Evolutionary conservation across 495 filamentous ascomycete genomes (phyloP).

Genomic region (Venustampulla echinocandica): DNA sequence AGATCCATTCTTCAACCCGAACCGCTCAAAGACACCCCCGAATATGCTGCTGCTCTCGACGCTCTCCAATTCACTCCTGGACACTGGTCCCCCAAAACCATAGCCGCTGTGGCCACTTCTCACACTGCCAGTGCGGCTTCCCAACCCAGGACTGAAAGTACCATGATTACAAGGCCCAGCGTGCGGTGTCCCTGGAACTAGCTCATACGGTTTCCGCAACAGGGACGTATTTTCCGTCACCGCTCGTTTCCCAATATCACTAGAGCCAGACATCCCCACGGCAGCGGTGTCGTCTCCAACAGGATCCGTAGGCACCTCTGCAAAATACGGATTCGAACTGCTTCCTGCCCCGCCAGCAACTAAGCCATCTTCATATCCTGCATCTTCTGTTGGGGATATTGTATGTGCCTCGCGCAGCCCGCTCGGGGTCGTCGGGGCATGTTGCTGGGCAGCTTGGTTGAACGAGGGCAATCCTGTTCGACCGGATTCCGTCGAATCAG

Average conservation of each 20-base stretch:
- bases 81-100: slow-evolving; percentile 23
- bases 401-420: slow-evolving; percentile 18
- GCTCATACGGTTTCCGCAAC: slow-evolving; percentile 26
- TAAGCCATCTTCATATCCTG: background rate
- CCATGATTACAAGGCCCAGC: slow-evolving; percentile 60
- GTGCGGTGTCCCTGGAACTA: slow-evolving; percentile 30
- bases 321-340: slow-evolving; percentile 17
- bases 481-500: background rate
- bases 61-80: background rate
- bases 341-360: slow-evolving; percentile 1
- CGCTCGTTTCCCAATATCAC: background rate
- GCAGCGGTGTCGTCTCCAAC: slow-evolving; percentile 3
- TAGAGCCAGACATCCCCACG: background rate
- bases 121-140: slow-evolving; percentile 38
- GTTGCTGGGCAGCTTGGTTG: background rate
- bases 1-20: slow-evolving; percentile 13
- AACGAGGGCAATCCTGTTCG: background rate
- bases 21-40: slow-evolving; percentile 5
- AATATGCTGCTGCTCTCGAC: slow-evolving; percentile 13
- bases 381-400: slow-evolving; percentile 13
- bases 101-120: slow-evolving; percentile 25
- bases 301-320: slow-evolving; percentile 14
- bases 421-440: slow-evolving; percentile 15
- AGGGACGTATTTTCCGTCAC: slow-evolving; percentile 37
- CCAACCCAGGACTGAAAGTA: slow-evolving; percentile 65